Conservation (phyloP, 306 rosid genomes). For the Fagus sylvatica region DNA sequence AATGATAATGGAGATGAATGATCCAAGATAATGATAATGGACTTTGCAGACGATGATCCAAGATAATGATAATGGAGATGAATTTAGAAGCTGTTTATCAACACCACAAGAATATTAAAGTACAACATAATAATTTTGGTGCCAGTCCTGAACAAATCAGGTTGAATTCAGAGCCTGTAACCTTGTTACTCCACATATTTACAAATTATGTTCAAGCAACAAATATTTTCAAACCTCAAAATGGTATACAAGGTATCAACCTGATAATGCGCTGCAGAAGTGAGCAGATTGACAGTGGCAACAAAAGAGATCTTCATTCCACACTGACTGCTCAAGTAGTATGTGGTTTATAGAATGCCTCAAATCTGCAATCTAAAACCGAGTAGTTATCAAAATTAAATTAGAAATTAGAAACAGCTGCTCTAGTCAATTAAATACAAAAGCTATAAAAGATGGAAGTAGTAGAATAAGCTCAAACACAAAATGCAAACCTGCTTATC, state of each 20-base stretch:
- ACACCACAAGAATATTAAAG: background rate
- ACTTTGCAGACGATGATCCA: too few species aligned
- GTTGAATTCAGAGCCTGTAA: slow-evolving; percentile 6
- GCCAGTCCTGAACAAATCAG: slow-evolving; percentile 4
- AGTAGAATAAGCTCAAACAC: slow-evolving; percentile 11
- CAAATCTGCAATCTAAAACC: slow-evolving; percentile 62
- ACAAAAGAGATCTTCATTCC: slow-evolving; percentile 80
- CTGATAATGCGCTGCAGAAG: slow-evolving; percentile 83
- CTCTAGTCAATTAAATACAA: slow-evolving; percentile 17
- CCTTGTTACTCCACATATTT: slow-evolving; percentile 7
- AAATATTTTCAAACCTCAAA: background rate
- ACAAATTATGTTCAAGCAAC: background rate
- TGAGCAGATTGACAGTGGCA: slow-evolving; percentile 65
- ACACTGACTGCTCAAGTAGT: slow-evolving; percentile 55
- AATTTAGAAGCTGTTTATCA: background rate
- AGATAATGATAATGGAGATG: too few species aligned
- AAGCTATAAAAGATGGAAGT: too few species aligned
- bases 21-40: background rate
- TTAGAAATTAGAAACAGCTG: slow-evolving; percentile 6
- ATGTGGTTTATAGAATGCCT: slow-evolving; percentile 56
- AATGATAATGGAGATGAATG: too few species aligned
- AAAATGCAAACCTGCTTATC: slow-evolving; percentile 61
- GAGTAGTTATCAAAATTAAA: slow-evolving; percentile 15
- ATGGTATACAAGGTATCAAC: slow-evolving; percentile 36
- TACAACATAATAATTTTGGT: background rate